Conservation (phyloP, 495 filamentous ascomycete species). For the Filosporella fistucella region DNA sequence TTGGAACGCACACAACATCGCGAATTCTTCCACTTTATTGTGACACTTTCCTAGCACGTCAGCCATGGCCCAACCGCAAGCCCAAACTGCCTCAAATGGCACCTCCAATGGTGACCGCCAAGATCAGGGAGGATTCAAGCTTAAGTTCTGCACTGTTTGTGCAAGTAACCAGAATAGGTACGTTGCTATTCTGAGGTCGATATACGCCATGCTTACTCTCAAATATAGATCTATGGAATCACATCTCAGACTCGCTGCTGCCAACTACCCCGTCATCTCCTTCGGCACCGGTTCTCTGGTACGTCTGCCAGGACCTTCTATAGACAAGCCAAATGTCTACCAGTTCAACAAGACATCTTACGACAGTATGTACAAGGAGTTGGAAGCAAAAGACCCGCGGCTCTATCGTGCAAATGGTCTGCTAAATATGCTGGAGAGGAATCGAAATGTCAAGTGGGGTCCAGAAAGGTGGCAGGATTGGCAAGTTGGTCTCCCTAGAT, state of each 20-base stretch:
- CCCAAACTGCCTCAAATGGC: slow-evolving; percentile 16
- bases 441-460: slow-evolving; percentile 85
- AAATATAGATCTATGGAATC: slow-evolving; percentile 87
- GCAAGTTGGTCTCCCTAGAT: slow-evolving; percentile 77
- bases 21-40: background rate
- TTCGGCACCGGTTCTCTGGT: slow-evolving; percentile 97
- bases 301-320: slow-evolving; percentile 86
- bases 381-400: slow-evolving; percentile 76
- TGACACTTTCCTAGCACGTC: background rate
- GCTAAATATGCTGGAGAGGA: slow-evolving; percentile 91
- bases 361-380: slow-evolving; percentile 83
- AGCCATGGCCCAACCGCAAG: slow-evolving; percentile 21
- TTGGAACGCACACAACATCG: background rate
- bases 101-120: slow-evolving; percentile 35
- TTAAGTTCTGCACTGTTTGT: slow-evolving; percentile 98
- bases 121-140: slow-evolving; percentile 56
- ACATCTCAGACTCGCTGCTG: slow-evolving; percentile 80
- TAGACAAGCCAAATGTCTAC: slow-evolving; percentile 94
- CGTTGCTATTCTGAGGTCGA: slow-evolving; percentile 15
- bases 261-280: slow-evolving; percentile 90
- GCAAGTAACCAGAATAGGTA: slow-evolving; percentile 95
- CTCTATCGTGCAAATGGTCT: slow-evolving; percentile 91
- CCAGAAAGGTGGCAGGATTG: slow-evolving; percentile 99
- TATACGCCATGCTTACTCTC: background rate
- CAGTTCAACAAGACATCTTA: slow-evolving; percentile 95